Conservation (phyloP, 768 basidiomycete genomes). For the Boletus vinaceobasis region DNA sequence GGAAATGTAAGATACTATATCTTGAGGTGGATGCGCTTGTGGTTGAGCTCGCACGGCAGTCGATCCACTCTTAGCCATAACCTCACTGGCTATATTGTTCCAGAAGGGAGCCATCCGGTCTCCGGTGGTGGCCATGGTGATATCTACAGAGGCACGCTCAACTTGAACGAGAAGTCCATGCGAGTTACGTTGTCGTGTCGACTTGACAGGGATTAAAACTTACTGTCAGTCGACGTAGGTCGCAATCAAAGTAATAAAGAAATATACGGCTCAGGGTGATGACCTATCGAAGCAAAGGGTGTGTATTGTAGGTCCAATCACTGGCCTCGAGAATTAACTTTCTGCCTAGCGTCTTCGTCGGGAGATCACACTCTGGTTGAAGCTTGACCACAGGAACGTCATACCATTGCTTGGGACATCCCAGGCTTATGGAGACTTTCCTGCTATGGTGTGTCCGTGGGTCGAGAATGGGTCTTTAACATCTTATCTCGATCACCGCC, state of each 20-base stretch:
- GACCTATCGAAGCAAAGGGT: constrained; percentile 17
- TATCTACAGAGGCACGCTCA: constrained; percentile 18
- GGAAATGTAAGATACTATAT: constrained; percentile 9
- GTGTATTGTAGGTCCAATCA: not conserved
- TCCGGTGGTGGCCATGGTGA: constrained; percentile 21
- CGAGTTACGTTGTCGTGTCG: constrained; percentile 1
- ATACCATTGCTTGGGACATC: constrained; percentile 29
- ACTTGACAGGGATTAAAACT: not conserved
- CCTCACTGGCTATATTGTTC: constrained; percentile 11
- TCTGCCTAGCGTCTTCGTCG: constrained; percentile 22
- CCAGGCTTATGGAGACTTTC: constrained; percentile 26
- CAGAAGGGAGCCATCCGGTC: constrained; percentile 13
- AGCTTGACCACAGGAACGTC: constrained; percentile 30
- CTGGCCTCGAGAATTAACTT: not conserved
- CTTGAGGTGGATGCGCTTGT: not conserved
- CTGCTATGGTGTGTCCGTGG: constrained; percentile 36
- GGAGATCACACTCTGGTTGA: constrained; percentile 31
- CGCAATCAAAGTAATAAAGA: constrained; percentile 25
- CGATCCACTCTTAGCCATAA: constrained; percentile 9
- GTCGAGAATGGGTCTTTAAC: constrained; percentile 27
- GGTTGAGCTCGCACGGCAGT: constrained; percentile 5
- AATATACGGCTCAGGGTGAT: constrained; percentile 13
- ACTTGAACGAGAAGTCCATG: constrained; percentile 7
- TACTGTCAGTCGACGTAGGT: constrained; percentile 9
- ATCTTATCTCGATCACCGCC: constrained; percentile 17